Conservation (phyloP, 192 early-diverging fungal species). For the Linnemannia zychae region DNA sequence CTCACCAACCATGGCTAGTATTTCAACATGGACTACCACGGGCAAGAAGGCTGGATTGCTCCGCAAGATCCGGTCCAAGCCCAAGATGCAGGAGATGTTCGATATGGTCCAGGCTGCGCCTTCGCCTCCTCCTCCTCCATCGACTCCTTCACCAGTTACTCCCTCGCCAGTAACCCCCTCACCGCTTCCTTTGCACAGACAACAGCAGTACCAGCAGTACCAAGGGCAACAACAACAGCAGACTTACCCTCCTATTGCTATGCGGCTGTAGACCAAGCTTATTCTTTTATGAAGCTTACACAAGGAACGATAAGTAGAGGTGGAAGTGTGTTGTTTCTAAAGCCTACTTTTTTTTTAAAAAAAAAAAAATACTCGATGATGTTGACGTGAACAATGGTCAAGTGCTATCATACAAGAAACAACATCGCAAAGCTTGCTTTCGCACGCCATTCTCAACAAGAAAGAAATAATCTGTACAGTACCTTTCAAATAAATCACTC, state of each 20-base stretch:
- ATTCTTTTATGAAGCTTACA: not conserved
- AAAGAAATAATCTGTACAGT: not conserved
- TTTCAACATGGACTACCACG: slow-evolving; percentile 17
- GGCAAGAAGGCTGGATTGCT: slow-evolving; percentile 32
- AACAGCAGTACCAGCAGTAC: not conserved
- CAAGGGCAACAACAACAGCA: not conserved
- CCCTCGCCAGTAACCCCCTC: not conserved
- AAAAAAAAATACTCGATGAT: too few relatives aligned
- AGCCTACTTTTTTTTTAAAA: too few relatives aligned
- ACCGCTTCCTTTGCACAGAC: not conserved
- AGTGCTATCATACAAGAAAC: too few relatives aligned
- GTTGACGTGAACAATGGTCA: too few relatives aligned
- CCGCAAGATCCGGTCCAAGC: slow-evolving; percentile 44
- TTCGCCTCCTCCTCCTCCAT: not conserved
- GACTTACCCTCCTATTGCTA: not conserved
- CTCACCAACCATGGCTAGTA: slow-evolving; percentile 10
- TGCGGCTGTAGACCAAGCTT: not conserved
- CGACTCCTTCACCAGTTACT: not conserved
- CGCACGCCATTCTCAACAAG: not conserved
- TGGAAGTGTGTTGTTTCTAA: too few relatives aligned
- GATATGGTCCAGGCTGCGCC: slow-evolving; percentile 15
- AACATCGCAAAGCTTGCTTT: too few relatives aligned
- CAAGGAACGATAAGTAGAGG: not conserved
- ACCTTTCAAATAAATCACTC: not conserved
- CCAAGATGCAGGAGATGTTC: slow-evolving; percentile 35